phyloP scores from a whole-genome alignment of 2,329 filamentous ascomycete genomes.

The Colletotrichum sublineola region DNA sequence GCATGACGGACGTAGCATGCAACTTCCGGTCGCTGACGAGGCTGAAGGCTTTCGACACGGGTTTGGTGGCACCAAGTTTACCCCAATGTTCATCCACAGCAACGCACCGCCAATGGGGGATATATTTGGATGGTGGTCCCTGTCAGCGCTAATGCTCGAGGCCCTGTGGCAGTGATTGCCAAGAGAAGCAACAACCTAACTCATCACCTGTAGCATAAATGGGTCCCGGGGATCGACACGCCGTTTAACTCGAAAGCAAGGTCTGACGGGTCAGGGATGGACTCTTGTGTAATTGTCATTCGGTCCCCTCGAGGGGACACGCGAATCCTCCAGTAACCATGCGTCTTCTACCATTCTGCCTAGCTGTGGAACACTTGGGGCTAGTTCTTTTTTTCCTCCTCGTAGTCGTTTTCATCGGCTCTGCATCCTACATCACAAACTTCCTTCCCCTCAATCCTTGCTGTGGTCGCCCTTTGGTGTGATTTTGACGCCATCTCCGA shows the following conservation, averaged over 20 bases:
- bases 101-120: constrained; percentile 21
- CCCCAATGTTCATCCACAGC: constrained; percentile 11
- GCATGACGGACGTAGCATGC: background rate
- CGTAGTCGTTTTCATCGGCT: background rate
- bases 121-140: constrained; percentile 1
- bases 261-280: constrained; percentile 16
- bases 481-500: constrained; percentile 3
- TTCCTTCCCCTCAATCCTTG: constrained; percentile 6
- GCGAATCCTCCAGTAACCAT: constrained; percentile 5
- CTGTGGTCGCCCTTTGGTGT: constrained; percentile 10
- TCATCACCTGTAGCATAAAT: background rate
- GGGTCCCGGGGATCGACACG: constrained; percentile 21
- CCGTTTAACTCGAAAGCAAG: constrained; percentile 14
- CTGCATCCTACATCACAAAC: background rate
- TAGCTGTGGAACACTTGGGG: background rate
- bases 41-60: constrained; percentile 14
- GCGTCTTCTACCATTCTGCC: constrained; percentile 19
- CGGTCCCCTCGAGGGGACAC: constrained; percentile 15
- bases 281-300: constrained; percentile 4
- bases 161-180: constrained; percentile 29
- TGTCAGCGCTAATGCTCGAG: constrained; percentile 33
- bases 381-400: background rate
- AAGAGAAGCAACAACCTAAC: constrained; percentile 12
- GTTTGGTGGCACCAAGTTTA: constrained; percentile 20
- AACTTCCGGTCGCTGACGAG: constrained; percentile 19